phyloP scores from a whole-genome alignment of 139 green algal genomes.

The Chlamydomonas applanata region DNA sequence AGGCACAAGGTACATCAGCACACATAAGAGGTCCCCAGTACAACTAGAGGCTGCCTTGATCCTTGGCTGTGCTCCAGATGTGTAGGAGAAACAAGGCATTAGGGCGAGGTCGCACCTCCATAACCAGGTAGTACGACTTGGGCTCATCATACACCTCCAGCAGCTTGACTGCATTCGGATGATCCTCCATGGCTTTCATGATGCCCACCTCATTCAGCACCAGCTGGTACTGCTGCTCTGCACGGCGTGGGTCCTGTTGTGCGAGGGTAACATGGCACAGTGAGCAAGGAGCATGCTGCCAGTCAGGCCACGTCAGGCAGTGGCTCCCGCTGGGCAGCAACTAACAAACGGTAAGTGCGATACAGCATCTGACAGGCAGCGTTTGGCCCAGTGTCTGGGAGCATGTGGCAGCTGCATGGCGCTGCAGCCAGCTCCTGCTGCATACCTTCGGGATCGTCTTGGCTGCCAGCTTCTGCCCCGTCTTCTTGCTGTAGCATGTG shows the following conservation, averaged over 20 bases:
- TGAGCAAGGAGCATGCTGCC: background rate
- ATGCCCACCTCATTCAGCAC: conserved; percentile 50
- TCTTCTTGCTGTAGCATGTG: conserved; percentile 7
- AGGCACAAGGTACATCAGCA: too few relatives aligned
- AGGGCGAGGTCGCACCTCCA: too few relatives aligned
- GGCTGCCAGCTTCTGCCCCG: conserved; percentile 32
- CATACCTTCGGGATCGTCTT: conserved; percentile 54
- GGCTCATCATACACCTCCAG: conserved; percentile 50
- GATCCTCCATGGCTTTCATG: conserved; percentile 45
- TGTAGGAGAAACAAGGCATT: too few relatives aligned
- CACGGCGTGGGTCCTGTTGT: background rate
- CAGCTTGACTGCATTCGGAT: conserved; percentile 50
- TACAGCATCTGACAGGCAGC: background rate
- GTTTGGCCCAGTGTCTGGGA: too few relatives aligned
- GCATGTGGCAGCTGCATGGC: background rate
- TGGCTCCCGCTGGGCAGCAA: too few relatives aligned
- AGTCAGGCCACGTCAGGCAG: background rate
- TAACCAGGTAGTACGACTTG: conserved; percentile 52
- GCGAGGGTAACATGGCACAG: background rate
- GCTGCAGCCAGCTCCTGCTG: background rate
- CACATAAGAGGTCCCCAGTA: too few relatives aligned
- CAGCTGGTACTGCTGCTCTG: background rate
- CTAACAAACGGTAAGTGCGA: background rate
- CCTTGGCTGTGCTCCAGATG: too few relatives aligned
- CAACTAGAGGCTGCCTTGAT: too few relatives aligned